Base-by-base conservation (phyloP, 441 rosid genomes). In the Omphalea diandra region DNA sequence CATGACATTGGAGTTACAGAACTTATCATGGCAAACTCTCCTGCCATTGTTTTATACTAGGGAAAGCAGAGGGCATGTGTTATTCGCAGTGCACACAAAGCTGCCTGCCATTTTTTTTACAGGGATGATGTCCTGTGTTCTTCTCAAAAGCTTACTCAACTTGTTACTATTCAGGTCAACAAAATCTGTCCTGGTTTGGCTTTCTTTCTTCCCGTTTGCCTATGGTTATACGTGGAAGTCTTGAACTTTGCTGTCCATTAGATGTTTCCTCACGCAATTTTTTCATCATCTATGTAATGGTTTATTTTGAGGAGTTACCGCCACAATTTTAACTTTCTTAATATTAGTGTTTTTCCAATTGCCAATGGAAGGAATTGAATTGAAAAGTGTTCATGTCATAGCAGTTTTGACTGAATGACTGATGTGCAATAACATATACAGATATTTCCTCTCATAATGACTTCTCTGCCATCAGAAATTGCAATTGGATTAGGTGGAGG, bases 401-500 rank as follows among this genome's bases (percentile, higher is more conserved):
- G 40, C 38, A 10, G 27, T 24, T 65, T 50, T 32, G 69, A 65
- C 56, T 8, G 18, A 22, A 9, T 69, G 32, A 9, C 18, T 36
- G 57, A 24, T 33, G 22, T 31, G 36, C 7, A 4, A 38, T 47
- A 43, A 59, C 58, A 3, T 18, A 58, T 47, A 36, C 7, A n/a
- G 24, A 12, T 10, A 31, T 57, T 43, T 56, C 33, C n/a, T 43
- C 15, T 24, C 33, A 0, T 69, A 32, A 17, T 60, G 29, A 18
- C 15, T n/a, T n/a, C 7, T 57, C 41, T 44, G n/a, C 9, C 61
- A 61, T 50, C 26, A 71, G 32, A 27, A 7, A 17, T 22, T 41
- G 33, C 41, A 26, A 55, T 54, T 33, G 75, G 47, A 27, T 33
- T 26, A 58, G 56, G 55, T n/a, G 32, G 62, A 57, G 69, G 59